Evolutionary conservation across 371 early-diverging fungal species (phyloP), one percentile per base, ranked within the genome.

Genomic region (Mortierella sp.): DNA sequence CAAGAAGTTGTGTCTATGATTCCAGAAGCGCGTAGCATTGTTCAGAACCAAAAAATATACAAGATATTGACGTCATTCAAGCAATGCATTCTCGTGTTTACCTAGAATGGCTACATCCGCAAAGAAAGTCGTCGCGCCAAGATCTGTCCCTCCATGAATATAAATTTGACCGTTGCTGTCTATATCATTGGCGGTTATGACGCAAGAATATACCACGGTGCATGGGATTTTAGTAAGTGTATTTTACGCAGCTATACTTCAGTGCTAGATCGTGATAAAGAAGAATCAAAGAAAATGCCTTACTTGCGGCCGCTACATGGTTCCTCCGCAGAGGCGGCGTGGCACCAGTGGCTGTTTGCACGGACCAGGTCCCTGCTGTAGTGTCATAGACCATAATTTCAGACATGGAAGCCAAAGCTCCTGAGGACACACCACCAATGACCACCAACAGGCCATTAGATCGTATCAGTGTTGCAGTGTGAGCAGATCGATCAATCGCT

Each of bases 21-120:
- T 4, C 5, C 9, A 16, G 11, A 32, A 0, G 58, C 4, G 8
- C 22, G n/a, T 35, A 8, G 43, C 3, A 32, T 28, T 22, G 1
- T n/a, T 37, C 40, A 26, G 11, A 24, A 49, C 24, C 24, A 40
- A 28, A 37, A 35, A 49, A 20, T 35, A 12, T 9, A 35, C 32
- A 22, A n/a, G 20, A 64, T 22, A 52, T 35, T 60, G 11, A 12
- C 35, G 32, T 58, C 35, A 14, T 35, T 18, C 22, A 11, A 9
- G n/a, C 22, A 24, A 24, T 66, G 11, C 47, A 16, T 67, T 60
- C 20, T 35, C 40, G 22, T 18, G 16, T 59, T 61, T 80, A 80
- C 80, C 80, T 14, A 80, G 72, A 52, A 80, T 80, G 30, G 80
- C 80, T 5, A 75, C 37, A 62, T 80, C 80, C 0, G 80, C 70